A percentile compares a stretch with the other conserved stretches of the same genome.
These are phyloP conservation scores for Paxillus rubicundulus DNA, from an alignment of 768 basidiomycete genomes.

Conservation along the genomic window DNA sequence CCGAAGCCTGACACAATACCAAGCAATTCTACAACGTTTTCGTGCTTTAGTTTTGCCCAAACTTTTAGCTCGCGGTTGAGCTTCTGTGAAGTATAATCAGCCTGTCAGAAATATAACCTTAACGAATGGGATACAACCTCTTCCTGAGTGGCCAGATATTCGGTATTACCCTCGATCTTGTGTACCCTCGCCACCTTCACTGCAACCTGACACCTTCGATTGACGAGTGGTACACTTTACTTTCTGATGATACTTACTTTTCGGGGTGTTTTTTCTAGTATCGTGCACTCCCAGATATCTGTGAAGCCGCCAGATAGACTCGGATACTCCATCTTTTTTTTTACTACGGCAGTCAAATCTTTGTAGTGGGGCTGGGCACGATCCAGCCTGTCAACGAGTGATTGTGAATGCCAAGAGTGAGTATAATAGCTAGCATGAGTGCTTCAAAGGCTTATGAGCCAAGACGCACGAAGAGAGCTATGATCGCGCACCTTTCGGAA, in stretches of 20 bases:
- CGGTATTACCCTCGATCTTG: neutral
- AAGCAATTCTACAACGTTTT: slow-evolving; percentile 19
- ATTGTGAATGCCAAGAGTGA: slow-evolving; percentile 4
- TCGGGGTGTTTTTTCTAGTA: no score
- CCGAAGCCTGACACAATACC: slow-evolving; percentile 18
- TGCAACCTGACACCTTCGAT: neutral
- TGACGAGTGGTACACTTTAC: neutral
- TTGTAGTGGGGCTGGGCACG: slow-evolving; percentile 11
- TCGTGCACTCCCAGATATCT: slow-evolving; percentile 25
- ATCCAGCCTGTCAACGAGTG: slow-evolving; percentile 4
- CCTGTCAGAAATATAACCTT: neutral
- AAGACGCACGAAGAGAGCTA: no score
- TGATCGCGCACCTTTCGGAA: slow-evolving; percentile 13
- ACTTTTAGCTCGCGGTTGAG: slow-evolving; percentile 13
- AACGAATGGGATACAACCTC: neutral
- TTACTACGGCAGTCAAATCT: neutral
- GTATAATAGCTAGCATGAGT: no score
- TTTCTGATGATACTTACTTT: no score
- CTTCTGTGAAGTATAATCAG: neutral
- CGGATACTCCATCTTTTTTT: slow-evolving; percentile 5
- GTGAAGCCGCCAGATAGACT: slow-evolving; percentile 15
- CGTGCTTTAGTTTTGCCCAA: neutral
- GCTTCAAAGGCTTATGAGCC: no score
- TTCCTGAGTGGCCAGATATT: neutral
- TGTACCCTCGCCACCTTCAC: neutral